Evolutionary conservation across 78 protist genomes (phyloP).

Genomic region (Dictyostelium intermedium): DNA sequence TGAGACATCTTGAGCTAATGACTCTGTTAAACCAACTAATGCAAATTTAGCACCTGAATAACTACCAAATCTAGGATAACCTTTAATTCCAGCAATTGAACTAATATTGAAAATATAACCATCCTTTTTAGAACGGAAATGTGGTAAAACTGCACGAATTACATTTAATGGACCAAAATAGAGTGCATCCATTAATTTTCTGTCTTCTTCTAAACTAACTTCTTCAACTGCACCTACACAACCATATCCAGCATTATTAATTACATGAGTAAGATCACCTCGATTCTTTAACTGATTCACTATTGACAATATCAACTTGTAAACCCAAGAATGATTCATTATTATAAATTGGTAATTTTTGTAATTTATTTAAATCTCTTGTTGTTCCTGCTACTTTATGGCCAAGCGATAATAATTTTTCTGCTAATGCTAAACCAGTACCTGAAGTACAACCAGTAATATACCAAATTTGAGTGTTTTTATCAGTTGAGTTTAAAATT

Average conservation of each 20-base stretch:
- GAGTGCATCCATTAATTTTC: neutral
- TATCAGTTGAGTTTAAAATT: too few relatives aligned
- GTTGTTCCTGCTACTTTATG: constrained; percentile 26
- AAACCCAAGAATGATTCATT: neutral
- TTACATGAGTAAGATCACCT: constrained; percentile 15
- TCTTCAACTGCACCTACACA: neutral
- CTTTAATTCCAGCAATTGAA: constrained; percentile 7
- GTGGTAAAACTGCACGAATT: neutral
- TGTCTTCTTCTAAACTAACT: neutral
- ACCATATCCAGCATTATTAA: constrained; percentile 12
- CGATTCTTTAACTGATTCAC: neutral
- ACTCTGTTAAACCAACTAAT: constrained; percentile 9
- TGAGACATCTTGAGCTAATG: constrained; percentile 8
- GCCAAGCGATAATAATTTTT: neutral
- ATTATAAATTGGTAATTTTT: neutral
- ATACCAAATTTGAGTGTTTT: too few relatives aligned
- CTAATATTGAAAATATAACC: constrained; percentile 30
- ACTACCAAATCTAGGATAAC: neutral
- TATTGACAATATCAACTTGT: constrained; percentile 1
- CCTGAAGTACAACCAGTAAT: constrained; percentile 9
- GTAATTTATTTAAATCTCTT: constrained; percentile 9
- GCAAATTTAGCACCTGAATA: constrained; percentile 25
- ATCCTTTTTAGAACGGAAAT: neutral
- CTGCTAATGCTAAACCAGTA: constrained; percentile 8
- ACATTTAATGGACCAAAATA: constrained; percentile 34